These are phyloP conservation scores for Solanum sparsipilum DNA, from an alignment of 257 asterid genomes.

Conservation along the genomic window DNA sequence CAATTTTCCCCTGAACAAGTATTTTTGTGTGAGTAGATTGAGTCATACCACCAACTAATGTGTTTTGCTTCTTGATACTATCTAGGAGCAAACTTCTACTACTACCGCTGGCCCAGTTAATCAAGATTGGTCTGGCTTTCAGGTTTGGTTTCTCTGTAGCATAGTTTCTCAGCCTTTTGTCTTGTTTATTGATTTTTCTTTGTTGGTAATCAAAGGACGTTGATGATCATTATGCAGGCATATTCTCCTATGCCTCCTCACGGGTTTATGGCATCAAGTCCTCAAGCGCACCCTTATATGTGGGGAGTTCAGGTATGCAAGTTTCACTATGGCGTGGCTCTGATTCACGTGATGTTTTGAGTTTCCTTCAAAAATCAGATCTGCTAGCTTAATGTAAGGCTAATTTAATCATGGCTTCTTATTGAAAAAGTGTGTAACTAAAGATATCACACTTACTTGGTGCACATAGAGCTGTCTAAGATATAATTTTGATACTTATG, in stretches of 20 bases:
- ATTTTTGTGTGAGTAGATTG: not conserved
- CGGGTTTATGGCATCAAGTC: slow-evolving; percentile 73
- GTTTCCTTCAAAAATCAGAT: not conserved
- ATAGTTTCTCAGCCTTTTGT: slow-evolving; percentile 3
- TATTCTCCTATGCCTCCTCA: slow-evolving; percentile 88
- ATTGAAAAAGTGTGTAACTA: not conserved
- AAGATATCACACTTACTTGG: not conserved
- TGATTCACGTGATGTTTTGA: not conserved
- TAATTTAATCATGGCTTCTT: not conserved
- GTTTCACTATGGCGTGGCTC: not conserved
- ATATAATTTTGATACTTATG: not conserved
- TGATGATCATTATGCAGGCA: slow-evolving; percentile 39
- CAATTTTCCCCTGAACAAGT: not conserved
- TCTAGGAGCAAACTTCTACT: slow-evolving; percentile 52
- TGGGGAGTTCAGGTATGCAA: slow-evolving; percentile 90
- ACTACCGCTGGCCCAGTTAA: slow-evolving; percentile 47
- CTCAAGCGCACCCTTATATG: slow-evolving; percentile 91
- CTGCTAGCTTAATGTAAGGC: not conserved
- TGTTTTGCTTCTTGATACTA: not conserved
- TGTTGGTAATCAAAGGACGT: slow-evolving; percentile 2
- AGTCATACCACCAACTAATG: not conserved
- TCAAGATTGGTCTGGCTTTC: slow-evolving; percentile 94
- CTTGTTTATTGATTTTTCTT: not conserved
- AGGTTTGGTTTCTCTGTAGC: slow-evolving; percentile 37
- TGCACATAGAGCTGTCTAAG: not conserved